Percentiles rank a stretch among this genome's conserved stretches.
Evolutionary conservation across 1,139 yeast genomes (phyloP).

Genomic region (Geotrichum candidum): DNA sequence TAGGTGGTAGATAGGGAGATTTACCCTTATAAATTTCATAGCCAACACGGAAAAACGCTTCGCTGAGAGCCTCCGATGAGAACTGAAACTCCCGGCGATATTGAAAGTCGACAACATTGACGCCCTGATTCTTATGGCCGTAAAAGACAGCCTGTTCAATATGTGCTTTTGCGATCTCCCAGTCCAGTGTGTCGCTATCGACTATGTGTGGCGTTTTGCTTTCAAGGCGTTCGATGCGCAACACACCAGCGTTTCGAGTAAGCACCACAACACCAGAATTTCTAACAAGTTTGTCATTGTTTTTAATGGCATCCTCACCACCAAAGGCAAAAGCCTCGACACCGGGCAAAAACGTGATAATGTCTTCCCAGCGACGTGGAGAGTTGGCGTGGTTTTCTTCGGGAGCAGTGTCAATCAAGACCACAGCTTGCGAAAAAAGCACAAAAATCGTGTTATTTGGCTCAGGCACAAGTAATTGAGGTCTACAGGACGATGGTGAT

Average conservation of each 20-base stretch:
- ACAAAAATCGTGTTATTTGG: constrained; percentile 62
- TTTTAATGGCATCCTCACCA: constrained; percentile 38
- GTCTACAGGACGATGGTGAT: constrained; percentile 37
- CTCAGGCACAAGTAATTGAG: constrained; percentile 53
- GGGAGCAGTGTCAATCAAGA: constrained; percentile 58
- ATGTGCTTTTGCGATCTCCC: constrained; percentile 52
- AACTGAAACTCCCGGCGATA: constrained; percentile 35
- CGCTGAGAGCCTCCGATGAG: constrained; percentile 40
- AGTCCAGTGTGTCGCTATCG: background rate
- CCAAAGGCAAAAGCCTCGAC: constrained; percentile 60
- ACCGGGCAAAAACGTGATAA: constrained; percentile 49
- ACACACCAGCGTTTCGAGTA: constrained; percentile 56
- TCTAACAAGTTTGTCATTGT: constrained; percentile 25
- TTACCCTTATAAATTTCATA: constrained; percentile 51
- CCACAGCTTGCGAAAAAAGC: constrained; percentile 53
- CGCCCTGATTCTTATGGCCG: constrained; percentile 35
- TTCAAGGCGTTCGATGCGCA: constrained; percentile 51
- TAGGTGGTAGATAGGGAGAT: constrained; percentile 43
- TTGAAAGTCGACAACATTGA: constrained; percentile 55
- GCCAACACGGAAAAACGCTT: constrained; percentile 47
- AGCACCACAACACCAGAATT: constrained; percentile 48
- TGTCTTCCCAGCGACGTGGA: constrained; percentile 71
- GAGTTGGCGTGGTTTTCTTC: constrained; percentile 31
- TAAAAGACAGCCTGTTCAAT: constrained; percentile 78
- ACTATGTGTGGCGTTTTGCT: constrained; percentile 22